phyloP scores from a whole-genome alignment of 441 rosid genomes.

The Erysimum pusillum region DNA sequence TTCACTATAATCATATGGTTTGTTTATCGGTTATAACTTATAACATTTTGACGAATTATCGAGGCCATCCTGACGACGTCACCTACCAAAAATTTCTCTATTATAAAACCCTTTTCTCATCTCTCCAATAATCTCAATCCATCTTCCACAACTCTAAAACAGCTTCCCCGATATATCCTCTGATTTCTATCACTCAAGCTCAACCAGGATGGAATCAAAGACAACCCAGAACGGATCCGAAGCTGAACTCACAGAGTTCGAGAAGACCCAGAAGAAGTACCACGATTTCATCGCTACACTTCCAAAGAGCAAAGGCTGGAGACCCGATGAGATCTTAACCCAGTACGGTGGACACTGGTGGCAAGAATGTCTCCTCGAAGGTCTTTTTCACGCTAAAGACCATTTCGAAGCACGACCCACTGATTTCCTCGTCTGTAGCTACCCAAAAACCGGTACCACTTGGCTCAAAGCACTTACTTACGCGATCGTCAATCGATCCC shows the following conservation, averaged over 20 bases:
- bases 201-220: constrained; percentile 24
- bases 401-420: constrained; percentile 47
- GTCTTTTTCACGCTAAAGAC: constrained; percentile 44
- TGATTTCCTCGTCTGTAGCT: constrained; percentile 50
- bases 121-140: constrained; percentile 14
- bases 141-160: not conserved
- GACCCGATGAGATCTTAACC: constrained; percentile 26
- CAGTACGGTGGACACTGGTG: constrained; percentile 51
- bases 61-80: constrained; percentile 8
- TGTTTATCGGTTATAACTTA: not conserved
- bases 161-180: not conserved
- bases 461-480: constrained; percentile 62
- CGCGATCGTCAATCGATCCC: constrained; percentile 46
- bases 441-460: constrained; percentile 57
- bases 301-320: constrained; percentile 49
- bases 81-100: constrained; percentile 30
- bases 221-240: constrained; percentile 38
- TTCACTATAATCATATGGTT: not conserved
- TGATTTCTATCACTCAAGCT: not conserved
- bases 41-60: not conserved
- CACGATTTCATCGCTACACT: constrained; percentile 42
- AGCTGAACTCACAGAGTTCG: constrained; percentile 39
- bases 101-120: constrained; percentile 29
- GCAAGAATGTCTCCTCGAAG: constrained; percentile 43
- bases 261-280: constrained; percentile 46